Conservation (phyloP, 2,329 filamentous ascomycete genomes). For the Lithohypha guttulata region DNA sequence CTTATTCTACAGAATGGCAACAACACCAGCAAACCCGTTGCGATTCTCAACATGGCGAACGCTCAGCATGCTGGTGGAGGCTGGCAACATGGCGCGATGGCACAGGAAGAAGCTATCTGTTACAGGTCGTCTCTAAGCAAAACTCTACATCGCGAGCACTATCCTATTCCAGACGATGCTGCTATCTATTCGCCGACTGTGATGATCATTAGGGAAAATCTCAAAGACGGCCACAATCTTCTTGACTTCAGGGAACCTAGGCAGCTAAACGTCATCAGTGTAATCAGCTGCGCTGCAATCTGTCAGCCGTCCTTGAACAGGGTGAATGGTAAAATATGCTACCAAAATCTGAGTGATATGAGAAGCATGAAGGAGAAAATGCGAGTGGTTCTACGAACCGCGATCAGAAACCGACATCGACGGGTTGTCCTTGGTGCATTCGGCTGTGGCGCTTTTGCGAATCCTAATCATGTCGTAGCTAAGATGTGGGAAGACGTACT, state of each 20-base stretch:
- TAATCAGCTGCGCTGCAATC: constrained; percentile 51
- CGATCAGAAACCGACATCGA: constrained; percentile 45
- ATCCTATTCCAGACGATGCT: constrained; percentile 42
- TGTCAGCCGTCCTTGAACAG: constrained; percentile 29
- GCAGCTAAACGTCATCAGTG: constrained; percentile 43
- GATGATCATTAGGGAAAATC: constrained; percentile 45
- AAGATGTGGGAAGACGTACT: constrained; percentile 53
- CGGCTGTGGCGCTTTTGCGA: constrained; percentile 57
- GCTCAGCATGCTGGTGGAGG: constrained; percentile 49
- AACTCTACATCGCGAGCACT: constrained; percentile 36
- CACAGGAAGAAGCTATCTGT: constrained; percentile 61
- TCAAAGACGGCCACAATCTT: constrained; percentile 37
- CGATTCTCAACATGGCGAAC: constrained; percentile 57
- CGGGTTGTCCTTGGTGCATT: constrained; percentile 57
- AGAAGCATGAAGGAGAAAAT: constrained; percentile 53
- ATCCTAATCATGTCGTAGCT: constrained; percentile 53
- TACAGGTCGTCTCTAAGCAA: constrained; percentile 43
- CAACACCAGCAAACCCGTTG: constrained; percentile 33
- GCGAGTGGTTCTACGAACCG: constrained; percentile 48
- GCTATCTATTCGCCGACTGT: constrained; percentile 52
- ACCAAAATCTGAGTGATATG: constrained; percentile 36
- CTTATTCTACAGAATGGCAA: constrained; percentile 28
- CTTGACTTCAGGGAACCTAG: constrained; percentile 30
- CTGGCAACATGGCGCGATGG: constrained; percentile 50
- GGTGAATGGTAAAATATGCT: constrained; percentile 25